A percentile compares a stretch with the other conserved stretches of the same genome.
phyloP scores from a whole-genome alignment of 1,284 basidiomycete genomes.

The Thecaphora thlaspeos region DNA sequence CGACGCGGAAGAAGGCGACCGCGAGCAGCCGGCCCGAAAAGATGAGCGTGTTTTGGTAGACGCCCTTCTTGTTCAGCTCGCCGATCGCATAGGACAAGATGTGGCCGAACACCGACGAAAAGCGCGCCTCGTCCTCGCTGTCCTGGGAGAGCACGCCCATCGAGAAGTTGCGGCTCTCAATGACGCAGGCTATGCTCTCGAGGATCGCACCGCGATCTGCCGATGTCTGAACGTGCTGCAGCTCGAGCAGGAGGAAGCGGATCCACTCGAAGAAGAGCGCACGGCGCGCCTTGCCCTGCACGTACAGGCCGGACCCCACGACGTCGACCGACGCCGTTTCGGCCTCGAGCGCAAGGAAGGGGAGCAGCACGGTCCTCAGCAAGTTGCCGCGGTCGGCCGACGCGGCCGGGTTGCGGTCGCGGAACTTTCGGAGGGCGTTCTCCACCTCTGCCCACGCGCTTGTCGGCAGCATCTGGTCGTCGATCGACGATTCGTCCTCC shows the following conservation, averaged over 20 bases:
- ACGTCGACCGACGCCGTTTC: conserved; percentile 42
- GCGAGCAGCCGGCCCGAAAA: conserved; percentile 50
- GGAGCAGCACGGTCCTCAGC: conserved; percentile 43
- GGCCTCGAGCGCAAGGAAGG: conserved; percentile 51
- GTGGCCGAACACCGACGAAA: conserved; percentile 47
- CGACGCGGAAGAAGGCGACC: conserved; percentile 49
- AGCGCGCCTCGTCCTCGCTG: conserved; percentile 36
- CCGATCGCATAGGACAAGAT: conserved; percentile 51
- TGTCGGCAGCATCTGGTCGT: conserved; percentile 37
- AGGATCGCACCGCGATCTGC: conserved; percentile 52
- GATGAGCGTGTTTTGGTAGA: conserved; percentile 54
- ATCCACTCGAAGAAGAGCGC: conserved; percentile 55
- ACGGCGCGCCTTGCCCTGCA: conserved; percentile 33
- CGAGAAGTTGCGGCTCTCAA: conserved; percentile 49
- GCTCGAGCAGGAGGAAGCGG: conserved; percentile 39
- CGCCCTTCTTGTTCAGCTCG: conserved; percentile 55
- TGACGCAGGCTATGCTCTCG: conserved; percentile 52
- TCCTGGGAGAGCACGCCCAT: conserved; percentile 31
- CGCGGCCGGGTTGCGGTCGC: conserved; percentile 12
- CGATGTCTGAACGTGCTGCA: conserved; percentile 51
- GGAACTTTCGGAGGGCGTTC: conserved; percentile 39
- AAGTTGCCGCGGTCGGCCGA: conserved; percentile 42
- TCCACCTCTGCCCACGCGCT: conserved; percentile 52
- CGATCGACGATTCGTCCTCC: conserved; percentile 23
- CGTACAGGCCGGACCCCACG: conserved; percentile 23